Evolutionary conservation across 345 rosid genomes (phyloP).

Genomic region (Carallia brachiata): DNA sequence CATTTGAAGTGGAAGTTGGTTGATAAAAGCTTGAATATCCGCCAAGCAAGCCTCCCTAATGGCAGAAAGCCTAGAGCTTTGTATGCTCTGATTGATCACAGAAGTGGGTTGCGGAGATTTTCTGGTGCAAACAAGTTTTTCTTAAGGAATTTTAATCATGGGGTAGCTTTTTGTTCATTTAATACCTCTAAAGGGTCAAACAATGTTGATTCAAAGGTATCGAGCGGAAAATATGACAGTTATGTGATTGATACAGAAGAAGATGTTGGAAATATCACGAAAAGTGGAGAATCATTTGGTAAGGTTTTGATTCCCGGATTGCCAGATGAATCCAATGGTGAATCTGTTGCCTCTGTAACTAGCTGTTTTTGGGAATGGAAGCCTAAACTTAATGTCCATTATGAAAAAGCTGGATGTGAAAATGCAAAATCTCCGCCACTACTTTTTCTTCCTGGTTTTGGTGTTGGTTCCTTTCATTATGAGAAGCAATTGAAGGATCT

Average conservation of each 20-base stretch:
- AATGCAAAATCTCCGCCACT: slow-evolving; percentile 67
- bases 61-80: slow-evolving; percentile 21
- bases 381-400: slow-evolving; percentile 69
- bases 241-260: slow-evolving; percentile 59
- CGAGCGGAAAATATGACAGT: slow-evolving; percentile 40
- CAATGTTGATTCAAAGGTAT: slow-evolving; percentile 32
- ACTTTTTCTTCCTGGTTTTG: slow-evolving; percentile 93
- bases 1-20: slow-evolving; percentile 30
- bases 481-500: slow-evolving; percentile 89
- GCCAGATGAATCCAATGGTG: slow-evolving; percentile 61
- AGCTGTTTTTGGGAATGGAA: slow-evolving; percentile 79
- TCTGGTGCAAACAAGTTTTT: slow-evolving; percentile 10
- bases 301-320: slow-evolving; percentile 71
- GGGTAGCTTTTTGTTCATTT: slow-evolving; percentile 20
- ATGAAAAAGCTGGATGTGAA: slow-evolving; percentile 67
- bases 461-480: slow-evolving; percentile 93
- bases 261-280: slow-evolving; percentile 32
- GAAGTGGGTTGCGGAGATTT: slow-evolving; percentile 31
- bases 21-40: slow-evolving; percentile 24
- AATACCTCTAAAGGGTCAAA: slow-evolving; percentile 18
- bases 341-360: slow-evolving; percentile 46
- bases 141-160: slow-evolving; percentile 6
- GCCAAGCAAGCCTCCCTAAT: slow-evolving; percentile 26
- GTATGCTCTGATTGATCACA: slow-evolving; percentile 16
- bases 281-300: slow-evolving; percentile 32